Evolutionary conservation across 257 asterid genomes (phyloP), one percentile per base, ranked within the genome.

Genomic region (Penstemon barbatus): DNA sequence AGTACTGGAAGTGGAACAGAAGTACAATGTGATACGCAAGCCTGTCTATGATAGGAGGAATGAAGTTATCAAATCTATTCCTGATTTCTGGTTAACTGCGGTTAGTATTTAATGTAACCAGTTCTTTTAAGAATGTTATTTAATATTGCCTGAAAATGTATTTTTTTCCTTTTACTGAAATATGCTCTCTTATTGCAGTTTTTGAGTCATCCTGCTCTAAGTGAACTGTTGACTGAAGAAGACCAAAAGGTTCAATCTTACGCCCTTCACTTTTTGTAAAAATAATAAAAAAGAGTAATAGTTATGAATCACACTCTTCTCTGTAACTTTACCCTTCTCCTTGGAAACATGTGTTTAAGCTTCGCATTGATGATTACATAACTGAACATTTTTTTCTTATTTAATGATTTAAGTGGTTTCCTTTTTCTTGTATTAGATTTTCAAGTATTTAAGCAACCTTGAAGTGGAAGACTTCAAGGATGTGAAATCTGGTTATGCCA

Each of bases 71-170:
- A 80, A 87, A 75, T 74, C 93, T 51, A 89, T 90, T 75, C 96
- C 99, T 13, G 93, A 90, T 69, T 94, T 94, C 84, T 94, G 99
- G 99, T 58, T 91, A 83, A 94, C 95, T 54, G 99, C 96, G 37
- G 97, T 93, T 52, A 83, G 96, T 87, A 53, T 70, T 77, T 62
- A 15, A 75, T 39, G 5, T 57, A 12, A 36, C 38, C 54, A 39
- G 4, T 37, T 61, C 49, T 37, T 51, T 61, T 43, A 49, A 37
- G 45, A 68, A 57, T 43, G 39, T 58, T 52, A 12, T 54, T 56
- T 57, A 13, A 40, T 11, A 13, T 69, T 63, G 51, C 43, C 40
- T 65, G 65, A 46, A 63, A 43, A 4, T 68, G 7, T 57, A 33
- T 19, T 19, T 18, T 71, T 41, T 59, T 8, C 41, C 53, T 66